Base-by-base conservation (phyloP, 306 rosid species). In the Fagus sylvatica region DNA sequence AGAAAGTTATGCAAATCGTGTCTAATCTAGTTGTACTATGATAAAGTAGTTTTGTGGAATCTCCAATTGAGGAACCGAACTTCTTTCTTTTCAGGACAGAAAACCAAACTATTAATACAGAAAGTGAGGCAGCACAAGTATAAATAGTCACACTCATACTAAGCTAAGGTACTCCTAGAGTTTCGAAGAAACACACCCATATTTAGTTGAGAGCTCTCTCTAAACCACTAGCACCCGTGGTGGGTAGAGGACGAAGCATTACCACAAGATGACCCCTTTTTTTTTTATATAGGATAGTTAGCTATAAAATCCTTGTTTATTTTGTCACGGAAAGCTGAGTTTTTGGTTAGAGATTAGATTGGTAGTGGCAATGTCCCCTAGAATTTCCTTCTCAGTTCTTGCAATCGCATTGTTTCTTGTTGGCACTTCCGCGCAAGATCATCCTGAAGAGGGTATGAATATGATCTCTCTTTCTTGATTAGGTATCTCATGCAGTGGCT, bases 371-470 rank as follows among this genome's bases (percentile, higher is more conserved):
- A n/a, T n/a, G 91, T 74, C 78, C 34, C 17, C 62, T 5, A 6
- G 15, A 75, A 32, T 84, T 81, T 30, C 37, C 76, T 11, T 84
- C 70, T 69, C 79, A 37, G 43, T 83, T 37, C 69, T 91, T 61
- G 49, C 82, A 16, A 41, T 86, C 0, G 62, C 86, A 16, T 42
- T 82, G 69, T 82, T 87, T 16, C 71, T 80, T 41, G 74, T 81
- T 43, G 62, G 70, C 71, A 62, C 79, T 79, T 82, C 83, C 22
- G 87, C 90, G n/a, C n/a, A n/a, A 56, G 2, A 42, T 64, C 36
- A 41, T 36, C 13, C 8, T 1, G 15, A 7, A 6, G 12, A 64
- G 16, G 17, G 86, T 86, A 90, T 37, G 81, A 10, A 72, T 54
- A 78, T 62, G 54, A 53, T 56, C 49, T 32, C n/a, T n/a, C n/a